phyloP scores from a whole-genome alignment of 73 alveolate species.

The Loxodes magnus region DNA sequence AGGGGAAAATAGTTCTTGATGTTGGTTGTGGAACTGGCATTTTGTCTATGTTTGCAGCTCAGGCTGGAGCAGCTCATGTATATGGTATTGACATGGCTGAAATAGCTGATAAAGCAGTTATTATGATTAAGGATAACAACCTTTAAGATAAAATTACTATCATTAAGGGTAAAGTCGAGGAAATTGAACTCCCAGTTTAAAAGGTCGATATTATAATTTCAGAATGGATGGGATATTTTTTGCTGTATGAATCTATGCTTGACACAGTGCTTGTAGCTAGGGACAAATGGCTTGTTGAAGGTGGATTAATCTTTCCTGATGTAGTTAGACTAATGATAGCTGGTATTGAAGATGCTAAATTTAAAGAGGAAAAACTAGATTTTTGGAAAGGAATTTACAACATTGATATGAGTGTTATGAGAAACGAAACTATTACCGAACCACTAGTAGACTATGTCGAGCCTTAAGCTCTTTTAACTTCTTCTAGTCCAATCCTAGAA shows the following conservation, averaged over 20 bases:
- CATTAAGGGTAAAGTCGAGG: slow-evolving; percentile 87
- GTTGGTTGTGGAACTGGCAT: slow-evolving; percentile 97
- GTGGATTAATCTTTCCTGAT: slow-evolving; percentile 89
- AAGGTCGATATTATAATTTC: slow-evolving; percentile 86
- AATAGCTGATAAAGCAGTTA: slow-evolving; percentile 73
- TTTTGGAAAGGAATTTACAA: slow-evolving; percentile 90
- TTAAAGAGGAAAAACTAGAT: slow-evolving; percentile 52
- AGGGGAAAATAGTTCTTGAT: slow-evolving; percentile 86
- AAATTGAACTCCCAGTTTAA: slow-evolving; percentile 73
- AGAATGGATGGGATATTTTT: slow-evolving; percentile 96
- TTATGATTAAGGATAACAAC: slow-evolving; percentile 73
- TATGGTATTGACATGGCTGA: slow-evolving; percentile 93
- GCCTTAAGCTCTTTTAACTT: slow-evolving; percentile 38
- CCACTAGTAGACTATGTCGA: slow-evolving; percentile 64
- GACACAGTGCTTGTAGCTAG: slow-evolving; percentile 85
- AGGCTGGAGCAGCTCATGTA: slow-evolving; percentile 94
- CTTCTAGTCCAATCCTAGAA: slow-evolving; percentile 40
- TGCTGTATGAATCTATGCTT: slow-evolving; percentile 78
- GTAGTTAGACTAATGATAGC: slow-evolving; percentile 70
- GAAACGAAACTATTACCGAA: slow-evolving; percentile 21
- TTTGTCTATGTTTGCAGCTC: slow-evolving; percentile 86
- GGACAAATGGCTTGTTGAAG: slow-evolving; percentile 73
- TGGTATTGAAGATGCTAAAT: slow-evolving; percentile 81
- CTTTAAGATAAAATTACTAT: slow-evolving; percentile 62
- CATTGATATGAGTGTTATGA: slow-evolving; percentile 57